These are phyloP conservation scores for Pontederia paniculata DNA, from an alignment of 176 grass and related monocot genomes.

Conservation along the genomic window DNA sequence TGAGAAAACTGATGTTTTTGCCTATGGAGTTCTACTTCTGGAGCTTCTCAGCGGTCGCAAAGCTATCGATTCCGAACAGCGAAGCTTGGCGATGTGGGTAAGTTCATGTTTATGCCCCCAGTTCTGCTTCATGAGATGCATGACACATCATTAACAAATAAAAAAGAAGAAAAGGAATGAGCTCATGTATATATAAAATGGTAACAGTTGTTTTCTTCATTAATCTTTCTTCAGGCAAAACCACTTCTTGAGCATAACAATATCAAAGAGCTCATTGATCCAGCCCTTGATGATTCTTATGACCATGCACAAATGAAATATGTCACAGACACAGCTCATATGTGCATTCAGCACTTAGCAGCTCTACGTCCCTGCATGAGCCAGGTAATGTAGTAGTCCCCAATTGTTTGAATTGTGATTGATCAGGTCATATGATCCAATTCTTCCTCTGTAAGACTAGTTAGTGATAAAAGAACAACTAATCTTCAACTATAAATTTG, in stretches of 20 bases:
- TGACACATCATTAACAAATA: too few relatives aligned
- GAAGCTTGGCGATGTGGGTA: conserved; percentile 65
- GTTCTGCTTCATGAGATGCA: neutral
- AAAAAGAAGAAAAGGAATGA: neutral
- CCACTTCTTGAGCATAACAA: conserved; percentile 26
- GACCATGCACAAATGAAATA: conserved; percentile 30
- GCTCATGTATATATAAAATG: neutral
- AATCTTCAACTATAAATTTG: too few relatives aligned
- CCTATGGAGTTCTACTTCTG: conserved; percentile 55
- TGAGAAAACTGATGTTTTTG: conserved; percentile 80
- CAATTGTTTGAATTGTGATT: too few relatives aligned
- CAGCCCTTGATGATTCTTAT: conserved; percentile 37
- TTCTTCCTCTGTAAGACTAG: too few relatives aligned
- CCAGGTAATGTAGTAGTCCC: conserved; percentile 21
- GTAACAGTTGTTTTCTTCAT: neutral
- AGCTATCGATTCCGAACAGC: conserved; percentile 47
- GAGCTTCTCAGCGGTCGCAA: conserved; percentile 62
- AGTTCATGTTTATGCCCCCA: neutral
- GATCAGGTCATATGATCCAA: too few relatives aligned
- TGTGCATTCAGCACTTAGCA: conserved; percentile 44
- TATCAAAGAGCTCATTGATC: conserved; percentile 36
- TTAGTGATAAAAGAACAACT: too few relatives aligned
- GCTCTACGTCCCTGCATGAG: conserved; percentile 44
- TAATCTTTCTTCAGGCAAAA: conserved; percentile 28
- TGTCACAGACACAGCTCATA: conserved; percentile 20